Conservation (phyloP, 164 flowering plant species). For the Sextonia rubra region DNA sequence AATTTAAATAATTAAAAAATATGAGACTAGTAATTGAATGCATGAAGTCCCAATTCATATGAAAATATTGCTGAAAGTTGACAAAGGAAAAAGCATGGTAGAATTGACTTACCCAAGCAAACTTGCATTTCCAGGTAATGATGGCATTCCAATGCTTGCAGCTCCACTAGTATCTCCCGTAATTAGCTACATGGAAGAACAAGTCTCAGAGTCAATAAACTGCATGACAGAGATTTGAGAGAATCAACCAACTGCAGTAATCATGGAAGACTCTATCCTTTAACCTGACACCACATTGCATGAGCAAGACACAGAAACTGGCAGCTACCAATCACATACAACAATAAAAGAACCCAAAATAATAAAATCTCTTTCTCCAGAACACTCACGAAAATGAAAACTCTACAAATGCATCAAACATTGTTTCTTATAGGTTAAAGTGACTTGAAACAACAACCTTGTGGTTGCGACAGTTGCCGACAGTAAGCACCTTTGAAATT, state of each 20-base stretch:
- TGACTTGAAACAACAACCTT: too few relatives aligned
- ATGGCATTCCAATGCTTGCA: slow-evolving; percentile 44
- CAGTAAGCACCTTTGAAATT: too few relatives aligned
- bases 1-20: too few relatives aligned
- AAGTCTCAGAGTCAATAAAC: not conserved
- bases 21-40: too few relatives aligned
- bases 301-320: not conserved
- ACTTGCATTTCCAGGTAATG: slow-evolving; percentile 74
- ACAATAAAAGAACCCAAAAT: not conserved
- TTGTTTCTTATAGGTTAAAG: too few relatives aligned
- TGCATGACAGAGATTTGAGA: not conserved
- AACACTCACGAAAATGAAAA: not conserved
- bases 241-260: not conserved
- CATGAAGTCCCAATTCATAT: too few relatives aligned
- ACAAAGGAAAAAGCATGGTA: too few relatives aligned
- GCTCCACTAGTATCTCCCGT: slow-evolving; percentile 49
- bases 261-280: not conserved
- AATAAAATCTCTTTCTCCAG: not conserved
- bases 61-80: too few relatives aligned
- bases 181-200: slow-evolving; percentile 32
- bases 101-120: slow-evolving; percentile 75
- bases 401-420: too few relatives aligned
- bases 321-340: not conserved
- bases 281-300: not conserved
- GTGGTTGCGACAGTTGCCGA: too few relatives aligned